Percentiles rank a stretch among this genome's conserved stretches.
These are phyloP conservation scores for Exophiala bonariae DNA, from an alignment of 2,329 filamentous ascomycete genomes.

Conservation along the genomic window DNA sequence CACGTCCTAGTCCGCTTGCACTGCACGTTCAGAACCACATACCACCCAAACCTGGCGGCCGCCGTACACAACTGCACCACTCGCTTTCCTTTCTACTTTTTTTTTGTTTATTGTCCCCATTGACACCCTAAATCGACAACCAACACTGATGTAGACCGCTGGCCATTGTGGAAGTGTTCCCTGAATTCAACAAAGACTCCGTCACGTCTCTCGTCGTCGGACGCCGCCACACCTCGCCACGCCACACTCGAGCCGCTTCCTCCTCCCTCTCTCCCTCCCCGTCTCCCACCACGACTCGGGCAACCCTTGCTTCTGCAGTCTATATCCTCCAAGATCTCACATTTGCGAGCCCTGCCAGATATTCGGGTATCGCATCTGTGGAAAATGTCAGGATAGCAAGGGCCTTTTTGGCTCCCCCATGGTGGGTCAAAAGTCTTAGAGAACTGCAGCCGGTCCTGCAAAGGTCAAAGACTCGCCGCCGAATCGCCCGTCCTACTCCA, in stretches of 20 bases:
- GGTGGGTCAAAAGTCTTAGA: conserved; percentile 22
- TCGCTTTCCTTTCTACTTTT: not conserved
- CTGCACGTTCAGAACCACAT: too few species aligned
- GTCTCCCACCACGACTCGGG: not conserved
- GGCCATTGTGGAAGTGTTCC: not conserved
- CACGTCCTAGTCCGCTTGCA: too few species aligned
- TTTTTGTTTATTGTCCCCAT: not conserved
- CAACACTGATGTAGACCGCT: not conserved
- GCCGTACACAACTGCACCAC: not conserved
- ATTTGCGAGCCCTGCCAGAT: conserved; percentile 7
- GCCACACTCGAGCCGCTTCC: not conserved
- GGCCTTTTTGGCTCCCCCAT: conserved; percentile 19
- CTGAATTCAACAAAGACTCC: not conserved
- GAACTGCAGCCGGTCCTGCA: conserved; percentile 13
- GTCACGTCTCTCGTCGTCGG: not conserved
- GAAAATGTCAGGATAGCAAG: conserved; percentile 25
- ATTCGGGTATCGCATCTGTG: not conserved
- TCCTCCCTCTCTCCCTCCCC: not conserved
- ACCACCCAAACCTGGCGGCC: not conserved
- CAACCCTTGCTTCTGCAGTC: not conserved
- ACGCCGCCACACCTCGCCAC: not conserved
- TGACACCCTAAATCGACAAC: not conserved
- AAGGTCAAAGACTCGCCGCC: conserved; percentile 1
- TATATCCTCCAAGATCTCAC: not conserved
- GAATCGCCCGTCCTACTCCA: not conserved